Base-by-base conservation (phyloP, 768 basidiomycete genomes). In the Suillus subluteus region DNA sequence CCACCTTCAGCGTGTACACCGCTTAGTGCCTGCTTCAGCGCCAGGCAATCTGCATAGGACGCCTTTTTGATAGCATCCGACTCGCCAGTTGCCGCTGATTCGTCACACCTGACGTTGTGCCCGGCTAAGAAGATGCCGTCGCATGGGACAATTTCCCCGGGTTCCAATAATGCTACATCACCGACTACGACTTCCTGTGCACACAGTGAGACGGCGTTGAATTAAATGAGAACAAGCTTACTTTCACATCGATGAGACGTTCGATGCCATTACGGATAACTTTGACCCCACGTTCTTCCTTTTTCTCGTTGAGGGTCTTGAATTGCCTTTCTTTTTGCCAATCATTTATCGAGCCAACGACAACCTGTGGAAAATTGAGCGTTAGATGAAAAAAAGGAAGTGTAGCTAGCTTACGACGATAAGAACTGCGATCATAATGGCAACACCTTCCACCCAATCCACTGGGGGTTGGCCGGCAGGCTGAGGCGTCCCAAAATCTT, bases 241-340 rank as follows among this genome's bases (percentile, higher is more conserved):
- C 94, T 79, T 93, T 95, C 75, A 97, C 86, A 69, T 93, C 92
- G 71, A 97, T 82, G 37, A 93, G 79, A 61, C 82, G 85, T 69
- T 95, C 92, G 13, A 82, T 75, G 40, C 89, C 90, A 64, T 86
- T 80, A 15, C 95, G 89, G 67, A 95, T 89, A 62, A 91, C 90
- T 78, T 95, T 95, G 71, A 95, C 88, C 6, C 85, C 87, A 35
- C 98, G 92, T 71, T 97, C 98, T 65, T 99, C 97, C 79, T 97
- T 97, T 79, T 96, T 92, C 71, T 92, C 93, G 73, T 98, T 99
- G 50, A 99, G 86, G 23, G 82, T 83, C 72, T 91, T 89, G 82
- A 99, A 99, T 79, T 99, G 98, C 2, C 90, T 89, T 78, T 99
- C 98, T 79, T 99, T 99, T 79, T 98, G 96, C 91, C 94, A 99